Base-by-base conservation (phyloP, 192 early-diverging fungal genomes). In the Coemansia asiatica region DNA sequence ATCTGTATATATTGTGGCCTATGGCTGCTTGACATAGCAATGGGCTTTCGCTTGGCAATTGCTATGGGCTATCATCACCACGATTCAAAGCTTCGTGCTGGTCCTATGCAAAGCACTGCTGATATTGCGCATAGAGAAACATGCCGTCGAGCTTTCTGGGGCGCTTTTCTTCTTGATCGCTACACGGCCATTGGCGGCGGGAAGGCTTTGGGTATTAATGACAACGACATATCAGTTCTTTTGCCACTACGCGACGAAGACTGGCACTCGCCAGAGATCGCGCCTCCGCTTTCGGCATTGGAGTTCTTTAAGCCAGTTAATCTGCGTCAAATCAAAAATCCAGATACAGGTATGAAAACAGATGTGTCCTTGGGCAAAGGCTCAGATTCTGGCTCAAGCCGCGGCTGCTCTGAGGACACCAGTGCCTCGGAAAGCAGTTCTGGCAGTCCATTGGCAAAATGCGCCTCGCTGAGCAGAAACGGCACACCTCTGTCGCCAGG, bases 11-110 rank as follows among this genome's bases (percentile, higher is more conserved):
- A 22, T 22, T 61, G 36, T 25, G 6, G 22, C 44, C 12, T 10
- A 2, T 47, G 25, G 6, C 26, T n/a, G n/a, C n/a, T 23, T 19
- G 38, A 1, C 8, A 62, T 78, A 82, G 74, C 80, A 27, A 82
- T 82, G 80, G 75, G 80, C 15, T 82, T 82, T 61, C 75, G 80
- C 26, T 59, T 82, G 63, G 80, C 80, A 6, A 82, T 82, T 59
- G 71, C 68, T 38, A 76, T 77, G 80, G 80, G 80, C 15, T 82
- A 82, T 66, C 80, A 82, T 65, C 80, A 78, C 57, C 65, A 57
- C 31, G 80, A 82, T 53, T 38, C 58, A 19, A 74, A 69, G 75
- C 57, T 78, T 28, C 74, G 74, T 8, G 71, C 65, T 12, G 69
- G 75, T 15, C 72, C 80, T 6, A 56, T 71, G 68, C 67, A 61